These are phyloP conservation scores for Penicillium sp. DNA, from an alignment of 2,329 filamentous ascomycete genomes.

Conservation along the genomic window DNA sequence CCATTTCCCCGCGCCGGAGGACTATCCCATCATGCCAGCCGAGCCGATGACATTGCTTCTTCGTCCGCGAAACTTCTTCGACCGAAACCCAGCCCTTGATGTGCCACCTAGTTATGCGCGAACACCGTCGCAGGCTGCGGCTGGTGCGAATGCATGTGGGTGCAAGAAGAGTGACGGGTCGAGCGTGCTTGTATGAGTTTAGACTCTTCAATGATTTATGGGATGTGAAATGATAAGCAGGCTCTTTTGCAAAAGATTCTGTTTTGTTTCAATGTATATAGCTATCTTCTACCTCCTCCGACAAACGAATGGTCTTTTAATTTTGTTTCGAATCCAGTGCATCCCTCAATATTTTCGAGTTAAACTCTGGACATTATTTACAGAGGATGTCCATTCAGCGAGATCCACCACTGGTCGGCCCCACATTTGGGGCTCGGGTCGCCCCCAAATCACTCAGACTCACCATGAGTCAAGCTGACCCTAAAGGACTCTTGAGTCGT, in stretches of 20 bases:
- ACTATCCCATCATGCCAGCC: conserved; percentile 89
- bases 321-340: no score
- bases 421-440: neutral
- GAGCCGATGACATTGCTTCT: conserved; percentile 83
- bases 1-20: conserved; percentile 86
- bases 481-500: neutral
- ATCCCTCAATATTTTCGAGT: no score
- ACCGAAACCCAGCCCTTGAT: conserved; percentile 77
- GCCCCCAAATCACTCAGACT: neutral
- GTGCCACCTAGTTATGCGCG: conserved; percentile 76
- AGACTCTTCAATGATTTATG: no score
- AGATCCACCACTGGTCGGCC: no score
- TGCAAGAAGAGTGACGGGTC: conserved; percentile 44
- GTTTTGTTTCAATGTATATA: neutral
- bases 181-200: conserved; percentile 41
- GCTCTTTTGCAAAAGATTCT: neutral
- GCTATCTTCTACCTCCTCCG: neutral
- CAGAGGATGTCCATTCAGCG: no score
- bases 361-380: no score
- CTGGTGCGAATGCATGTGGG: conserved; percentile 41
- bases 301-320: neutral
- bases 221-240: neutral
- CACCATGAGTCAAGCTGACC: neutral
- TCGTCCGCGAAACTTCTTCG: conserved; percentile 81
- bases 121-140: conserved; percentile 70